Evolutionary conservation across 2,329 filamentous ascomycete genomes (phyloP).

Genomic region (Diaporthe aspalathi): DNA sequence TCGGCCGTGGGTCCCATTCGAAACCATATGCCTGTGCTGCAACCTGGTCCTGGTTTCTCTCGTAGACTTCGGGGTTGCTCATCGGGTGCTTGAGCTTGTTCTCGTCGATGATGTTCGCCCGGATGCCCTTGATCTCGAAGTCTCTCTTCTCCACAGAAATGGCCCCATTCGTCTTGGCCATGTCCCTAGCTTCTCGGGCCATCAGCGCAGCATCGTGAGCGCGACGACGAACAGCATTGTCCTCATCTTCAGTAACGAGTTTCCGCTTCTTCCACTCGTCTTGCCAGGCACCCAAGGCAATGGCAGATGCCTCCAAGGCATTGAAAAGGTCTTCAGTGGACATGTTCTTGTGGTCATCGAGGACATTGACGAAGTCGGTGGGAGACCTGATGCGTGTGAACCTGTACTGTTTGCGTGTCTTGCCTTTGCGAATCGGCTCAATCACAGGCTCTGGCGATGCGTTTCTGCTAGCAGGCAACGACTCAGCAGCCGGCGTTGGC

Average conservation of each 20-base stretch:
- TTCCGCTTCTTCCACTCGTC: constrained; percentile 64
- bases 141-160: constrained; percentile 60
- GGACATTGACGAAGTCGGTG: constrained; percentile 59
- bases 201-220: constrained; percentile 55
- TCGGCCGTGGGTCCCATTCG: constrained; percentile 68
- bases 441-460: constrained; percentile 35
- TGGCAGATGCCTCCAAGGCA: constrained; percentile 57
- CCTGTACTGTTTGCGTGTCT: constrained; percentile 50
- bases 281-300: constrained; percentile 63
- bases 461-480: constrained; percentile 35
- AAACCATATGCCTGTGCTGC: constrained; percentile 71
- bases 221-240: constrained; percentile 65
- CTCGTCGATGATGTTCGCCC: constrained; percentile 53
- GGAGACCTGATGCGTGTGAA: constrained; percentile 65
- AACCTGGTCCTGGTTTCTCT: constrained; percentile 63
- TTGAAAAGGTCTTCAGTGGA: constrained; percentile 58
- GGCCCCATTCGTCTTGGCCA: constrained; percentile 46
- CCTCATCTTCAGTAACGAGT: constrained; percentile 66
- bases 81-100: constrained; percentile 57
- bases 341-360: constrained; percentile 64
- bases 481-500: constrained; percentile 36
- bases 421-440: constrained; percentile 38
- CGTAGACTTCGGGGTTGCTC: constrained; percentile 59
- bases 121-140: constrained; percentile 65
- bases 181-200: constrained; percentile 50